Base-by-base conservation (phyloP, 139 green algal genomes). In the Dunaliella primolecta region DNA sequence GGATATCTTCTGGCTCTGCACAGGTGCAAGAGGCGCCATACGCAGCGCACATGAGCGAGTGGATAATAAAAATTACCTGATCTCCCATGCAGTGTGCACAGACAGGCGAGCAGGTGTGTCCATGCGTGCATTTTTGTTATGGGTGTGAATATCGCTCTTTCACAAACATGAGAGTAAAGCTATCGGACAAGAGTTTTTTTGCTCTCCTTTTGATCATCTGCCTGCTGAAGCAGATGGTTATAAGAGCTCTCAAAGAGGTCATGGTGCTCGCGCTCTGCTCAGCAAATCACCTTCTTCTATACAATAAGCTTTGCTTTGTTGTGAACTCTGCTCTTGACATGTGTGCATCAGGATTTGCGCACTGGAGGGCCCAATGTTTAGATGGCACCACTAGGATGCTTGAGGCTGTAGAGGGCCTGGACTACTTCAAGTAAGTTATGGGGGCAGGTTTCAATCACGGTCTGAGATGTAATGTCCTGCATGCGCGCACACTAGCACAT, bases 61-160 rank as follows among this genome's bases (percentile, higher is more conserved):
- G 75, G n/a, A 80, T n/a, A 80, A 80, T n/a, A 80, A 32, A 2
- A 80, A 80, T 11, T 32, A 80, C n/a, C 32, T 80, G 7, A 33
- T 80, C 29, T 32, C 75, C 2, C 75, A 80, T 36, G 75, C 75
- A 2, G 11, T 80, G 2, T 80, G 75, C 33, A 33, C 32, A 23
- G 33, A 80, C 75, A 80, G 33, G 30, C 29, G 75, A 33, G 75
- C 33, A 23, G n/a, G 75, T 80, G n/a, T 7, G 3, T 36, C 36
- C 11, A 29, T 29, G 30, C 32, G 70, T 29, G 2, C 70, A 29
- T 31, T 15, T 25, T 72, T 21, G 20, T 72, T n/a, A n/a, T n/a
- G n/a, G n/a, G n/a, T n/a, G n/a, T n/a, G n/a, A n/a, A n/a, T n/a
- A n/a, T n/a, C n/a, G n/a, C n/a, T n/a, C n/a, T n/a, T n/a, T n/a